Conservation (phyloP, 306 rosid genomes). For the Vigna angularis region DNA sequence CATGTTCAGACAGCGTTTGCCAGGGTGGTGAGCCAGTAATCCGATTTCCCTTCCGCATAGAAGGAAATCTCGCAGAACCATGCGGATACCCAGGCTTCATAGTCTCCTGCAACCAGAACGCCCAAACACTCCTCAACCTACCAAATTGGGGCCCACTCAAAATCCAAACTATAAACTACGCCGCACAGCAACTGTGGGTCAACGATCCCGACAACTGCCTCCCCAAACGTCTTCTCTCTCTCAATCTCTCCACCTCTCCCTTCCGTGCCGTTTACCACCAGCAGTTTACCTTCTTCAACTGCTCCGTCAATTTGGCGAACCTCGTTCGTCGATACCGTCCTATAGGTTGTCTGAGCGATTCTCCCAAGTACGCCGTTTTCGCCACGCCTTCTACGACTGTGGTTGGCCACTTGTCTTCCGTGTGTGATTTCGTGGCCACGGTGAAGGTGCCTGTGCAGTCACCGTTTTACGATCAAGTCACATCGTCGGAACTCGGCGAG, state of each 20-base stretch:
- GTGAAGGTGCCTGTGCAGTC: conserved; percentile 60
- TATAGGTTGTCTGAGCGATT: conserved; percentile 61
- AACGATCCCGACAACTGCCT: conserved; percentile 80
- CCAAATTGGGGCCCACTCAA: conserved; percentile 56
- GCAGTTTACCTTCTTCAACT: conserved; percentile 68
- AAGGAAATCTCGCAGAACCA: conserved; percentile 33
- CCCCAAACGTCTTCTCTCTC: conserved; percentile 58
- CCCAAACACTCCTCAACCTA: conserved; percentile 62
- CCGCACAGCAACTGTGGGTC: conserved; percentile 61
- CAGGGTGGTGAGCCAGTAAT: conserved; percentile 33
- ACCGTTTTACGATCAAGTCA: conserved; percentile 41
- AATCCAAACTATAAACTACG: conserved; percentile 63
- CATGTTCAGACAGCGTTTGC: conserved; percentile 57
- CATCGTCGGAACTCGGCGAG: conserved; percentile 52
- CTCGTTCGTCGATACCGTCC: conserved; percentile 51
- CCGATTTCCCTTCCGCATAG: conserved; percentile 69
- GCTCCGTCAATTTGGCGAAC: conserved; percentile 52
- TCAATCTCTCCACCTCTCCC: conserved; percentile 64
- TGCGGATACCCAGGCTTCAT: conserved; percentile 75
- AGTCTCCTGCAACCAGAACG: conserved; percentile 45
- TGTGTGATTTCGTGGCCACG: conserved; percentile 43
- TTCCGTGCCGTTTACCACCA: conserved; percentile 49
- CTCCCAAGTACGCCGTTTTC: conserved; percentile 44
- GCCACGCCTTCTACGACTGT: conserved; percentile 57
- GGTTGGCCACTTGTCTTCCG: conserved; percentile 38